phyloP scores from a whole-genome alignment of 495 filamentous ascomycete species.

The Penicillium waksmanii region DNA sequence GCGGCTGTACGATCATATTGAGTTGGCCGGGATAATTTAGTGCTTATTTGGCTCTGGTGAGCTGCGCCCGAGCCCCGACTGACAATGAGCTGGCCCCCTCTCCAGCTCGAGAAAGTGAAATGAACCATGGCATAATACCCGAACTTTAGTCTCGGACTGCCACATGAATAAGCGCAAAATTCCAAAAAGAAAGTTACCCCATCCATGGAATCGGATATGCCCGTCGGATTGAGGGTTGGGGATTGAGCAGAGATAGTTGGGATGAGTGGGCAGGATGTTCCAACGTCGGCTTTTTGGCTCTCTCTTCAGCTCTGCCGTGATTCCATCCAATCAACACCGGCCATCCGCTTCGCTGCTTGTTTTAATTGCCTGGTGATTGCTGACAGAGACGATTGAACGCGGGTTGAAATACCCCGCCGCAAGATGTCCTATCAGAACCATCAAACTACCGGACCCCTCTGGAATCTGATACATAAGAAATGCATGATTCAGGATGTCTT shows the following conservation, averaged over 20 bases:
- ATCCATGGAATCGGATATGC: constrained; percentile 3
- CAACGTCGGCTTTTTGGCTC: constrained; percentile 7
- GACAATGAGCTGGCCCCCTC: not conserved
- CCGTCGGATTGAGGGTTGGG: not conserved
- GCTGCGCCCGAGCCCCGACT: constrained; percentile 20
- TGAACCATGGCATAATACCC: constrained; percentile 1
- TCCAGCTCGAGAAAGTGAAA: not conserved
- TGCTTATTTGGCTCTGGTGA: constrained; percentile 21
- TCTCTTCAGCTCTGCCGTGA: constrained; percentile 16
- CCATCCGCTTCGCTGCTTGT: constrained; percentile 8
- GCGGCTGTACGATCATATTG: constrained; percentile 1
- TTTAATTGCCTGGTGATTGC: constrained; percentile 15
- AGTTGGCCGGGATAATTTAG: constrained; percentile 8
- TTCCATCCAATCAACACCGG: constrained; percentile 22
- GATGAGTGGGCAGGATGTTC: constrained; percentile 10
- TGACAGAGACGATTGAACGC: constrained; percentile 14
- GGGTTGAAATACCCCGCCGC: constrained; percentile 18
- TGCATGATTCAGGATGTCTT: constrained; percentile 16
- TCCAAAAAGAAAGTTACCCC: not conserved
- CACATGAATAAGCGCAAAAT: not conserved
- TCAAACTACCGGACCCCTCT: not conserved
- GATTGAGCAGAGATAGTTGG: not conserved
- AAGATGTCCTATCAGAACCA: constrained; percentile 25
- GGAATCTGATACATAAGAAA: constrained; percentile 31
- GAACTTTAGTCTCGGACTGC: not conserved